Conservation (phyloP, 2,329 filamentous ascomycete genomes). For the Diaporthe capsici region DNA sequence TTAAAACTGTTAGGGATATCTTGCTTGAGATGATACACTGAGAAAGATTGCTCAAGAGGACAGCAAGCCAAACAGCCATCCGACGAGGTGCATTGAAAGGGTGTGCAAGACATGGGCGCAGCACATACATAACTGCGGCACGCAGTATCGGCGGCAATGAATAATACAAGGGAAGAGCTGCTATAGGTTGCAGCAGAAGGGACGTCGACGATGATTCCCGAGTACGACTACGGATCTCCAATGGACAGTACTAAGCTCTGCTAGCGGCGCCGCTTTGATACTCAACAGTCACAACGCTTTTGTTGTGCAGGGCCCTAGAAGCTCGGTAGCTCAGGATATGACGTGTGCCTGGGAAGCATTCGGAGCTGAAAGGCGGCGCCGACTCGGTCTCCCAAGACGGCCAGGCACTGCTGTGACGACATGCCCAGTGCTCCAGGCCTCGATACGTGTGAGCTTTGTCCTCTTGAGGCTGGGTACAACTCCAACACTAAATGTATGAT, state of each 20-base stretch:
- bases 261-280: constrained; percentile 27
- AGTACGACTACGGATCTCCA: neutral
- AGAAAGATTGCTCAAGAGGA: neutral
- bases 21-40: neutral
- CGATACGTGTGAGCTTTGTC: neutral
- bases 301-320: neutral
- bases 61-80: neutral
- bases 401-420: constrained; percentile 13
- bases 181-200: neutral
- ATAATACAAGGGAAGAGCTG: neutral
- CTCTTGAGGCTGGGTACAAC: neutral
- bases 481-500: neutral
- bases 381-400: constrained; percentile 10
- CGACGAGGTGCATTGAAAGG: neutral
- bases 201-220: neutral
- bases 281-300: neutral
- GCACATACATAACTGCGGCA: too few species aligned
- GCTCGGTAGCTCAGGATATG: neutral
- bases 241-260: neutral
- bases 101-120: neutral
- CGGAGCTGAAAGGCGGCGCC: neutral
- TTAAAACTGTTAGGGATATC: too few species aligned
- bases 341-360: constrained; percentile 11
- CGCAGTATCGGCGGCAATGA: too few species aligned
- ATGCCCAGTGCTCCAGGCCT: constrained; percentile 5